phyloP scores from a whole-genome alignment of 345 rosid genomes.

The Citrus cavaleriei region DNA sequence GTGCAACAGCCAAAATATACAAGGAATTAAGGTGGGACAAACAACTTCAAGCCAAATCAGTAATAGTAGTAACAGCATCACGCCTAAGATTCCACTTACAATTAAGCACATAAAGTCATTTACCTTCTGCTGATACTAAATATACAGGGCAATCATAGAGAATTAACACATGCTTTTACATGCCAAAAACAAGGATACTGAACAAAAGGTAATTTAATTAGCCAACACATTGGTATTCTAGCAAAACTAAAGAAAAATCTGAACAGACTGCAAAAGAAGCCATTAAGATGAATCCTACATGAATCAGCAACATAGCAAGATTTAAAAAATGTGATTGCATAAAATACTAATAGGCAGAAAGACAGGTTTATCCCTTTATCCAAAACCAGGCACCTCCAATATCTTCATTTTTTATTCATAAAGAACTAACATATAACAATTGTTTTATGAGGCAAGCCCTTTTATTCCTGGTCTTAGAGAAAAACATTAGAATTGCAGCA shows the following conservation, averaged over 20 bases:
- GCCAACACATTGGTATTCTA: background rate
- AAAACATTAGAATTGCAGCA: background rate
- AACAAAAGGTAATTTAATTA: background rate
- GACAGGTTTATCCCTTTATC: background rate
- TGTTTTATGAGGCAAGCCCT: background rate
- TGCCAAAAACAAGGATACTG: background rate
- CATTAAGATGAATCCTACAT: background rate
- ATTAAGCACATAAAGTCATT: background rate
- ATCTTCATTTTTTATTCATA: background rate
- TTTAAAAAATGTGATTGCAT: background rate
- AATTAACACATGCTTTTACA: background rate
- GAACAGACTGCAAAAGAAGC: background rate
- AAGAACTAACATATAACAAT: background rate
- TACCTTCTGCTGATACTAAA: background rate
- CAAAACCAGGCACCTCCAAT: background rate
- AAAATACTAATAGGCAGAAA: background rate
- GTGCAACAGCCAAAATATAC: background rate
- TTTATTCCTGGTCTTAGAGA: background rate
- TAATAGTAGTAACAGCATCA: too few species aligned
- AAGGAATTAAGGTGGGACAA: background rate
- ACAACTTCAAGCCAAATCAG: background rate
- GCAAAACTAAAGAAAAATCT: background rate
- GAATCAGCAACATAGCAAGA: background rate
- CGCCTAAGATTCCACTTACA: background rate
- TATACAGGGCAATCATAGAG: background rate